Percentiles rank a stretch among this genome's conserved stretches.
phyloP scores from a whole-genome alignment of 2,329 filamentous ascomycete species.

The Clarireedia homoeocarpa region DNA sequence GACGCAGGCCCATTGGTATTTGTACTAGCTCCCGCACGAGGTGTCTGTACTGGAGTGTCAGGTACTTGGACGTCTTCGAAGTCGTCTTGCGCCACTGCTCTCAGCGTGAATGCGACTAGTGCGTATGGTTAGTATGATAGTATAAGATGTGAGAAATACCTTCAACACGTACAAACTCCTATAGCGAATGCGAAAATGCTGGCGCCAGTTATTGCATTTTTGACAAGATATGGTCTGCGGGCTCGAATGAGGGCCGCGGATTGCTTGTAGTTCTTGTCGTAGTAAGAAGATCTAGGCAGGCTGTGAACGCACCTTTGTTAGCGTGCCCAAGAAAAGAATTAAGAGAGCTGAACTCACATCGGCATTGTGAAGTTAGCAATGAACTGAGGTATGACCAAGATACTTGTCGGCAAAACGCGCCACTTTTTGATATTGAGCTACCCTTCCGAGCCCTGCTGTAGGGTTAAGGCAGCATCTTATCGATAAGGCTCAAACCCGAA shows the following conservation, averaged over 20 bases:
- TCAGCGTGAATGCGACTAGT: constrained; percentile 64
- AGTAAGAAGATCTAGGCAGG: constrained; percentile 72
- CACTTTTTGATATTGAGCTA: constrained; percentile 3
- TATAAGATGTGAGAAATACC: not conserved
- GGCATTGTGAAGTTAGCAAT: constrained; percentile 1
- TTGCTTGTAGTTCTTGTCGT: constrained; percentile 79
- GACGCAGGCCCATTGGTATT: constrained; percentile 11
- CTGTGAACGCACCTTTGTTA: constrained; percentile 28
- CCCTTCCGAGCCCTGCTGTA: not conserved
- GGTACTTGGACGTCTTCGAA: constrained; percentile 94
- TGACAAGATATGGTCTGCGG: constrained; percentile 83
- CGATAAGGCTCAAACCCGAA: constrained; percentile 2
- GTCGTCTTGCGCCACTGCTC: constrained; percentile 87
- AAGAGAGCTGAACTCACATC: not conserved
- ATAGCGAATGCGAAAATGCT: constrained; percentile 68
- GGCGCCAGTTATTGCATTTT: constrained; percentile 78
- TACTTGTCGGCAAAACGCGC: not conserved
- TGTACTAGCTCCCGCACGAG: constrained; percentile 19
- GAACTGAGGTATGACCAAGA: not conserved
- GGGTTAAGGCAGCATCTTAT: not conserved
- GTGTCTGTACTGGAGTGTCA: constrained; percentile 35
- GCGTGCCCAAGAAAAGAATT: not conserved
- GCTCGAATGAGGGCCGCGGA: constrained; percentile 86
- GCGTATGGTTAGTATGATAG: not conserved
- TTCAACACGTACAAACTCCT: constrained; percentile 71